Base-by-base conservation (phyloP, 2,329 filamentous ascomycete genomes). In the Apiospora arundinis region DNA sequence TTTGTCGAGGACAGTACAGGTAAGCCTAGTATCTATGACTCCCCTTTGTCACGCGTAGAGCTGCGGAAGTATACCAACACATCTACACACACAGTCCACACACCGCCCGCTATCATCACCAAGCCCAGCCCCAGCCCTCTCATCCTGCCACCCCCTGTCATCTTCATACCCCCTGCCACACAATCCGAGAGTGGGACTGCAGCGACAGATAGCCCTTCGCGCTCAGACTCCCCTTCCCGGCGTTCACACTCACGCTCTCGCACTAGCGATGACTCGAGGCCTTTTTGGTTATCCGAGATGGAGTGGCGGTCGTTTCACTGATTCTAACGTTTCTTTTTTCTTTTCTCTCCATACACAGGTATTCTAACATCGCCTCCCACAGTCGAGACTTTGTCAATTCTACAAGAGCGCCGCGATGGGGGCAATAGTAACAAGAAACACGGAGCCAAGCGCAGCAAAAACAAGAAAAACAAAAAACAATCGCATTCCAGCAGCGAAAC, bases 251-350 rank as follows among this genome's bases (percentile, higher is more conserved):
- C 40, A 18, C 44, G 40, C 18, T 44, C 65, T n/a, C 40, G n/a
- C n/a, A 46, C 42, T n/a, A 45, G 42, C 12, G 40, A 67, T 12
- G 56, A 63, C 56, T 40, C 44, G 42, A 45, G 44, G 40, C 65
- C 65, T 7, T 67, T 67, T 32, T 67, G 65, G 65, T 9, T 46
- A 21, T 45, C 44, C 40, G 65, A 67, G 40, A 67, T 67, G 65
- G 65, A 67, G 65, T 45, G 40, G 65, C 65, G 65, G 9, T 44
- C 52, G 7, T 40, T 63, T 45, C 69, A 32, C 40, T 28, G 37
- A 44, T 18, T 45, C 46, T 37, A 14, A 21, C 42, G 1, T 65
- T 44, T 60, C 42, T 44, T 63, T 40, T 49, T 44, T 63, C 40
- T 49, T n/a, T 44, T 23, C 32, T 5, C n/a, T 25, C n/a, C 8